These are phyloP conservation scores for Colletotrichum higginsianum DNA, from an alignment of 2,329 filamentous ascomycete genomes.

Conservation along the genomic window DNA sequence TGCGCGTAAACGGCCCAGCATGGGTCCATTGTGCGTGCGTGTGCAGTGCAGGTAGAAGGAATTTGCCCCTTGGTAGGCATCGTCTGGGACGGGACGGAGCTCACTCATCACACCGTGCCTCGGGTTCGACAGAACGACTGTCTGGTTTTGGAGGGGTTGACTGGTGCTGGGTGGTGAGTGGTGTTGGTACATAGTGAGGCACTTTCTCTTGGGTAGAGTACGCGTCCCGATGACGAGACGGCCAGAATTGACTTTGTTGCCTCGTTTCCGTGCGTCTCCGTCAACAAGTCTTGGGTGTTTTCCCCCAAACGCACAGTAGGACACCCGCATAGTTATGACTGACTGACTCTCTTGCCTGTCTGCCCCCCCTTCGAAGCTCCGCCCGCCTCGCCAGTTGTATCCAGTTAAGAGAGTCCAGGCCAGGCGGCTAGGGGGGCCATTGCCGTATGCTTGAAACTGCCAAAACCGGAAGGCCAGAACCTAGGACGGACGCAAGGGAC, in stretches of 20 bases:
- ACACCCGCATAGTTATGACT: neutral
- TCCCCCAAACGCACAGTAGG: neutral
- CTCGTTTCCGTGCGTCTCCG: slow-evolving; percentile 13
- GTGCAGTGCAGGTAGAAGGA: neutral
- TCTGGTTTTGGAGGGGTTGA: neutral
- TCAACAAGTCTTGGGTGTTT: neutral
- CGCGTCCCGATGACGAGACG: slow-evolving; percentile 25
- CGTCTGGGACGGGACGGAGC: slow-evolving; percentile 9
- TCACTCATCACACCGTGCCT: slow-evolving; percentile 20
- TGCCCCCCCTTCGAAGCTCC: neutral
- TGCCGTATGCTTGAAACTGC: slow-evolving; percentile 19
- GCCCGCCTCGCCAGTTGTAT: neutral
- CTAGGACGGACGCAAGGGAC: slow-evolving; percentile 38
- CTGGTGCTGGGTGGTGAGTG: neutral
- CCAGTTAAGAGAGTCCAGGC: slow-evolving; percentile 1
- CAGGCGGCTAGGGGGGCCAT: neutral
- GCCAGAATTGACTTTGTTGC: slow-evolving; percentile 21
- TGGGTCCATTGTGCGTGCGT: slow-evolving; percentile 17
- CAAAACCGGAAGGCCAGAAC: slow-evolving; percentile 31
- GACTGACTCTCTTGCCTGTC: slow-evolving; percentile 14
- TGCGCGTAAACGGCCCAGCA: slow-evolving; percentile 18
- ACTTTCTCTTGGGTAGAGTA: neutral
- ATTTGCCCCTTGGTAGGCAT: neutral
- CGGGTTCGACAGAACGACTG: neutral
- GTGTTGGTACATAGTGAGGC: neutral